Conservation (phyloP, 495 filamentous ascomycete species). For the Chaetomium fimeti region DNA sequence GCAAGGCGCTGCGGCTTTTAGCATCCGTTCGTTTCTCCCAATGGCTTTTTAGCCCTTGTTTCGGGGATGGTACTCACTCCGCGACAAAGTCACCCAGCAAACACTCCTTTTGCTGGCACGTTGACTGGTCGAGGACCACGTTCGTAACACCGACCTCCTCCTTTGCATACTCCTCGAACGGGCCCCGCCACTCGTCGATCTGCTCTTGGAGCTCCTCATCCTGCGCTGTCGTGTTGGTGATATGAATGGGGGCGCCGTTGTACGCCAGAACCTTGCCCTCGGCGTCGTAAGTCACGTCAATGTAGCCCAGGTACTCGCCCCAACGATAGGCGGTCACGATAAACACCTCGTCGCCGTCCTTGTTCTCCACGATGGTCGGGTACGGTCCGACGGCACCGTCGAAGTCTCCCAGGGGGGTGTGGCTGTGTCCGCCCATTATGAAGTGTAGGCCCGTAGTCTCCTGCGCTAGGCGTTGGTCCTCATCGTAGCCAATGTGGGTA, state of each 20-base stretch:
- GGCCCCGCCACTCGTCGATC: constrained; percentile 51
- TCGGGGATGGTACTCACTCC: constrained; percentile 35
- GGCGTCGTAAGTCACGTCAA: constrained; percentile 54
- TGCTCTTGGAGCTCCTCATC: constrained; percentile 51
- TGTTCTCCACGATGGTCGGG: constrained; percentile 56
- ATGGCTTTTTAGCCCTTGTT: background rate
- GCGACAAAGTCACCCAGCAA: constrained; percentile 52
- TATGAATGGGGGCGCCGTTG: constrained; percentile 55
- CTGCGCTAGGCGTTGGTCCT: constrained; percentile 54
- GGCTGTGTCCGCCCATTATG: constrained; percentile 60
- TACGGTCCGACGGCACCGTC: constrained; percentile 51
- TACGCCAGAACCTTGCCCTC: constrained; percentile 55
- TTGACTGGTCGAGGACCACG: constrained; percentile 50
- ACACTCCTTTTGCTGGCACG: constrained; percentile 54
- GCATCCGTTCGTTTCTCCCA: background rate
- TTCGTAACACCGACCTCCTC: constrained; percentile 49
- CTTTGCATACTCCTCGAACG: constrained; percentile 52
- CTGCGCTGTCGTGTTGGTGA: constrained; percentile 54
- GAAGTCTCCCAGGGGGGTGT: constrained; percentile 57
- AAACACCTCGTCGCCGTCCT: constrained; percentile 59
- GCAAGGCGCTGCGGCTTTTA: constrained; percentile 45
- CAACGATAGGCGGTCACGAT: constrained; percentile 59
- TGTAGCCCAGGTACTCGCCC: constrained; percentile 61
- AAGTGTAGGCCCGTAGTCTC: constrained; percentile 53
- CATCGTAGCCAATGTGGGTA: constrained; percentile 60